phyloP scores from a whole-genome alignment of 2,329 filamentous ascomycete genomes.

The Colletotrichum sp. region DNA sequence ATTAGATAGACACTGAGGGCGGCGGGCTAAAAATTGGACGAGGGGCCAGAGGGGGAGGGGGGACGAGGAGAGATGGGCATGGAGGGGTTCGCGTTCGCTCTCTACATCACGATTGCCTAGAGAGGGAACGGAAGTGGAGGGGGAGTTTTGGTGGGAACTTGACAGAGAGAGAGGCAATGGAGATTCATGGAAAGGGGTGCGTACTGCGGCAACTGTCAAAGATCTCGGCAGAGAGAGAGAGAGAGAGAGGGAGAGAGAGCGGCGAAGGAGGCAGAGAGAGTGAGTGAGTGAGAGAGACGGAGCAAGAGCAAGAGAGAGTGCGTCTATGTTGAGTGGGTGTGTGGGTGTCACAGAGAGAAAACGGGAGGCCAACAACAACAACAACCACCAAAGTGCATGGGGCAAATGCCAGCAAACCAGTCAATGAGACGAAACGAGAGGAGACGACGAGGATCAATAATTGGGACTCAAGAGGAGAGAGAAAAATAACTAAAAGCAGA shows the following conservation, averaged over 20 bases:
- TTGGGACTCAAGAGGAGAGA: not conserved
- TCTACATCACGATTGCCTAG: not conserved
- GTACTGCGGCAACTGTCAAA: not conserved
- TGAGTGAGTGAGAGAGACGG: not conserved
- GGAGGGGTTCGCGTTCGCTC: slow-evolving; percentile 13
- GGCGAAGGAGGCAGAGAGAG: not conserved
- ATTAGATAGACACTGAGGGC: slow-evolving; percentile 2
- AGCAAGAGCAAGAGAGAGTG: not conserved
- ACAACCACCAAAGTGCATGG: not conserved
- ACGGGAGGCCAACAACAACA: not conserved
- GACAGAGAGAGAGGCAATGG: not conserved
- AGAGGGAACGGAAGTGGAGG: not conserved
- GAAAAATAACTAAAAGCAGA: not conserved
- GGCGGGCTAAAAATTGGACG: not conserved
- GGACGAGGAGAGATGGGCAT: not conserved
- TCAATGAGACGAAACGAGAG: not conserved
- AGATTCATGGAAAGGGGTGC: not conserved
- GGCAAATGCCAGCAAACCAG: not conserved
- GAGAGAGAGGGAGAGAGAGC: not conserved
- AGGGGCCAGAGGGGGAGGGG: not conserved
- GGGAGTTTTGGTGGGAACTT: not conserved
- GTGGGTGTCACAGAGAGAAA: not conserved
- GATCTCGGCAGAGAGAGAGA: not conserved
- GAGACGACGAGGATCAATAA: not conserved
- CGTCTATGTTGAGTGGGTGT: not conserved